Evolutionary conservation across 2,329 filamentous ascomycete genomes (phyloP).

Genomic region (Pseudocercospora fijiensis): DNA sequence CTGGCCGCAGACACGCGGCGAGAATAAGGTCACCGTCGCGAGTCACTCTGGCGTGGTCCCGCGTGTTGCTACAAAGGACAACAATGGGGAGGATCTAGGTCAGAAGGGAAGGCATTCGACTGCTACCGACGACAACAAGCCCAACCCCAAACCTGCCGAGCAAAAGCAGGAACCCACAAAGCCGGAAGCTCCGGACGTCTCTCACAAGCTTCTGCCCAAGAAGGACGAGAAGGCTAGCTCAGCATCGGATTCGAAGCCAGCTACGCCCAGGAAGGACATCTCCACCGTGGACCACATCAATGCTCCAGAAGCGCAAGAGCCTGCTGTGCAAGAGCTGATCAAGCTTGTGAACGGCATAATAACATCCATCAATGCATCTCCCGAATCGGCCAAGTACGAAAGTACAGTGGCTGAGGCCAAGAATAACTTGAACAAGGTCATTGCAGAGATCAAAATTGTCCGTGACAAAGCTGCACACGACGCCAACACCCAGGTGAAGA

Average conservation of each 20-base stretch:
- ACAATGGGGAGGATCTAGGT: slow-evolving; percentile 43
- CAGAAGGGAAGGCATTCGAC: slow-evolving; percentile 60
- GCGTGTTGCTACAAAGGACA: slow-evolving; percentile 65
- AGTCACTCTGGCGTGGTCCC: slow-evolving; percentile 83
- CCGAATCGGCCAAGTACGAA: slow-evolving; percentile 72
- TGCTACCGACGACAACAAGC: slow-evolving; percentile 53
- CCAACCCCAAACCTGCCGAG: slow-evolving; percentile 38
- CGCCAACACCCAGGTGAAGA: slow-evolving; percentile 71
- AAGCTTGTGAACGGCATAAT: slow-evolving; percentile 97
- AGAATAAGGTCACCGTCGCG: slow-evolving; percentile 76
- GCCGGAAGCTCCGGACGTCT: slow-evolving; percentile 25
- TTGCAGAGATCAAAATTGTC: slow-evolving; percentile 71
- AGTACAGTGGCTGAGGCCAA: slow-evolving; percentile 82
- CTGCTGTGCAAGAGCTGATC: slow-evolving; percentile 86
- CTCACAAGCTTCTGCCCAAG: slow-evolving; percentile 23
- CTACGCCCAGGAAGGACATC: slow-evolving; percentile 47
- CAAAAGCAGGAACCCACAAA: slow-evolving; percentile 29
- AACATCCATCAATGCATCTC: slow-evolving; percentile 84
- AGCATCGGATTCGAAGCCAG: slow-evolving; percentile 31
- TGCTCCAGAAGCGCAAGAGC: slow-evolving; percentile 74
- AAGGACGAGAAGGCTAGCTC: slow-evolving; percentile 21
- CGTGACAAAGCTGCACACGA: slow-evolving; percentile 68
- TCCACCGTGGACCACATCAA: slow-evolving; percentile 74
- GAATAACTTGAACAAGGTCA: slow-evolving; percentile 73
- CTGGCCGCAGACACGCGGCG: slow-evolving; percentile 52